phyloP scores from a whole-genome alignment of 2,329 filamentous ascomycete species.

The Bertia moriformis region DNA sequence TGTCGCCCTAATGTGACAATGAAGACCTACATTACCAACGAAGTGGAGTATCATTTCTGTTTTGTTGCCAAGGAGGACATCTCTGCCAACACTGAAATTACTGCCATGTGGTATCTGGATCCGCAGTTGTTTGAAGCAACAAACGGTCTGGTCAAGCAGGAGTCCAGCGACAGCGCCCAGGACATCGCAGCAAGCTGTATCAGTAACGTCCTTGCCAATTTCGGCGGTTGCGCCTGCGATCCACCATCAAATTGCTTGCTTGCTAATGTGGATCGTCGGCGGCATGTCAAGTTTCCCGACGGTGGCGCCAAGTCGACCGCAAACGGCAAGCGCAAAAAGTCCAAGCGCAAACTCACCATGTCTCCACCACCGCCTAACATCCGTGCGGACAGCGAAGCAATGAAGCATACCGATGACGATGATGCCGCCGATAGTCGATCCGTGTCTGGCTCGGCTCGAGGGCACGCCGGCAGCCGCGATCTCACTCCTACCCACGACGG shows the following conservation, averaged over 20 bases:
- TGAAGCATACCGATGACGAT: slow-evolving; percentile 34
- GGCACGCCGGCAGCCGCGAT: slow-evolving; percentile 42
- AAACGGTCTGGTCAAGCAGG: slow-evolving; percentile 22
- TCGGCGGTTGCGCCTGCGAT: slow-evolving; percentile 30
- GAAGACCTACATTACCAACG: slow-evolving; percentile 47
- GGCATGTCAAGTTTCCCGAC: slow-evolving; percentile 15
- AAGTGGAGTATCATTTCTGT: slow-evolving; percentile 46
- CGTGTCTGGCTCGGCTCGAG: slow-evolving; percentile 36
- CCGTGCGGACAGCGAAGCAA: slow-evolving; percentile 42
- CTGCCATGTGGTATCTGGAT: slow-evolving; percentile 29
- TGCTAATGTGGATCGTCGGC: slow-evolving; percentile 24
- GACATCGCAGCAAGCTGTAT: slow-evolving; percentile 25
- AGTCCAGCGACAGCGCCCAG: slow-evolving; percentile 18
- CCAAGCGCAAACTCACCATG: slow-evolving; percentile 25
- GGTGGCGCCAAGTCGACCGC: slow-evolving; percentile 17
- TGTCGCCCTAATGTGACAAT: slow-evolving; percentile 50
- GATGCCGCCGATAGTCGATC: slow-evolving; percentile 39
- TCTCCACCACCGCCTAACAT: slow-evolving; percentile 42
- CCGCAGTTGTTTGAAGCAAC: slow-evolving; percentile 18
- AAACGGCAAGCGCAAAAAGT: slow-evolving; percentile 29
- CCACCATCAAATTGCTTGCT: slow-evolving; percentile 19
- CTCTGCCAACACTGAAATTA: slow-evolving; percentile 34
- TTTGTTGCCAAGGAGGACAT: slow-evolving; percentile 35
- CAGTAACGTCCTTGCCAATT: slow-evolving; percentile 29
- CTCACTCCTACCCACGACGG: slow-evolving; percentile 35